Evolutionary conservation across 345 rosid species (phyloP).

Genomic region (Turnera subulata): DNA sequence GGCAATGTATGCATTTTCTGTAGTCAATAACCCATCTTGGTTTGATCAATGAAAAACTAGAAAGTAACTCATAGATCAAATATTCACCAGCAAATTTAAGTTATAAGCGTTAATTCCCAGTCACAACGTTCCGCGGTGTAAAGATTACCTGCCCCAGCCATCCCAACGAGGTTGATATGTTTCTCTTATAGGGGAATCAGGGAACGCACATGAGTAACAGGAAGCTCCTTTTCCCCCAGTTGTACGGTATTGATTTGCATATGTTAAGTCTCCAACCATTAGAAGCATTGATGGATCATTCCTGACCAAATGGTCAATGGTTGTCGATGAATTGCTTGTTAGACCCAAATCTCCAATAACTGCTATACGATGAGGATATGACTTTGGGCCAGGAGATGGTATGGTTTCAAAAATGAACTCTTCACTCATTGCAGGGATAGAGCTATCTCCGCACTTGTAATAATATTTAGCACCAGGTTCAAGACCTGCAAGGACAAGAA

Average conservation of each 20-base stretch:
- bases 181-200: constrained; percentile 74
- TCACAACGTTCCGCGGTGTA: too few species aligned
- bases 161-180: constrained; percentile 96
- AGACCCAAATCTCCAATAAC: constrained; percentile 84
- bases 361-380: constrained; percentile 63
- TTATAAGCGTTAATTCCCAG: too few species aligned
- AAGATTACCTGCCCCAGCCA: constrained; percentile 80
- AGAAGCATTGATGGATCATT: constrained; percentile 70
- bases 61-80: too few species aligned
- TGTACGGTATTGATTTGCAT: constrained; percentile 82
- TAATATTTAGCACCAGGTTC: constrained; percentile 56
- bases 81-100: too few species aligned
- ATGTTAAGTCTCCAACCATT: constrained; percentile 75
- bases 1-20: too few species aligned
- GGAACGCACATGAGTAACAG: constrained; percentile 70
- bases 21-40: too few species aligned
- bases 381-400: constrained; percentile 40
- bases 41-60: too few species aligned
- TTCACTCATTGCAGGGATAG: constrained; percentile 66
- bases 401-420: constrained; percentile 53
- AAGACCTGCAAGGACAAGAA: constrained; percentile 42
- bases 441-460: constrained; percentile 73
- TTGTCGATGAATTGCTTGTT: constrained; percentile 72
- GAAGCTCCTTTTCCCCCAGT: constrained; percentile 68
- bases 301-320: constrained; percentile 52